Evolutionary conservation across 164 flowering plant genomes (phyloP).

Genomic region (Berberis thunbergii): DNA sequence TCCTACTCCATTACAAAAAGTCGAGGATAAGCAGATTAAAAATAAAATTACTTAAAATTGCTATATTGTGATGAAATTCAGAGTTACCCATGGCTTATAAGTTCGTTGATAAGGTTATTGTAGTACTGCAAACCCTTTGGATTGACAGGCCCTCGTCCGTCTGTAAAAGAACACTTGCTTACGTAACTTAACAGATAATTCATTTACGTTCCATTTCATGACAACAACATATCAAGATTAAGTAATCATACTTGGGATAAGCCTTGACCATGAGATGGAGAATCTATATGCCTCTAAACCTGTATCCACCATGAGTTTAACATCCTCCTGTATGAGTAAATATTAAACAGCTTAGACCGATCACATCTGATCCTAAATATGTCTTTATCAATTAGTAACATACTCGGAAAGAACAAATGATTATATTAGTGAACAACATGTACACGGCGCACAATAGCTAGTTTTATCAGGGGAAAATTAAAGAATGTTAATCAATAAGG

Average conservation of each 20-base stretch:
- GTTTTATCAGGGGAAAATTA: too few relatives aligned
- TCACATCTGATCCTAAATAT: too few relatives aligned
- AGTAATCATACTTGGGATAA: constrained; percentile 9
- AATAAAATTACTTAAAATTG: too few relatives aligned
- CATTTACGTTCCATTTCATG: background rate
- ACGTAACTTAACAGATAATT: background rate
- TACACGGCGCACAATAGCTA: too few relatives aligned
- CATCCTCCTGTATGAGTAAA: constrained; percentile 12
- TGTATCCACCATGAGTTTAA: constrained; percentile 12
- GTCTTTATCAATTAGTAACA: too few relatives aligned
- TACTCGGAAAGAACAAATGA: too few relatives aligned
- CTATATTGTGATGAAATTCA: background rate
- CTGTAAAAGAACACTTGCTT: constrained; percentile 18
- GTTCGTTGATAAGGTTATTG: constrained; percentile 62
- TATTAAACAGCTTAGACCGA: too few relatives aligned
- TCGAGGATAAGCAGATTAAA: too few relatives aligned
- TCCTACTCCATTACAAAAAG: constrained; percentile 35
- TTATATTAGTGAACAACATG: too few relatives aligned
- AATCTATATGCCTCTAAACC: constrained; percentile 14
- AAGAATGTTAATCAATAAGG: too few relatives aligned
- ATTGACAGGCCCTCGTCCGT: constrained; percentile 67
- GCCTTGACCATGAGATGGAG: constrained; percentile 17
- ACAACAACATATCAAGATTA: background rate
- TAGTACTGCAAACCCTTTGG: constrained; percentile 60
- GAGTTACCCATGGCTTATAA: constrained; percentile 31